phyloP scores from a whole-genome alignment of 2,329 filamentous ascomycete genomes.

The Penicillium capsulatum region DNA sequence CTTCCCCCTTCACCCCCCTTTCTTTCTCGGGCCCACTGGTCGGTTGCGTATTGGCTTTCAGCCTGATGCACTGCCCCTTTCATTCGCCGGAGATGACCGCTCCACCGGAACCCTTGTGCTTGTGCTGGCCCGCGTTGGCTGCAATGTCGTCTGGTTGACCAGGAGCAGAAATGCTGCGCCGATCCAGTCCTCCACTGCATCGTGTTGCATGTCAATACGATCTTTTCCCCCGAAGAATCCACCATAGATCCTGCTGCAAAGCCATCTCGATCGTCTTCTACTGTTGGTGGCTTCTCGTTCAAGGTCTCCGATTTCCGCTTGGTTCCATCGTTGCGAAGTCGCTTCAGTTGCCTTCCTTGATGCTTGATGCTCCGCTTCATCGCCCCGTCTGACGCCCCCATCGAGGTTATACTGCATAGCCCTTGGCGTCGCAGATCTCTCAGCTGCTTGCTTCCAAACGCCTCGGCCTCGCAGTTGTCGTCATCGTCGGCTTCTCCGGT shows the following conservation, averaged over 20 bases:
- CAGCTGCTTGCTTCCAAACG: slow-evolving; percentile 5
- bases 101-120: slow-evolving; percentile 5
- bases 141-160: slow-evolving; percentile 1
- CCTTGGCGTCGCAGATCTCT: slow-evolving; percentile 9
- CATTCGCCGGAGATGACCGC: slow-evolving; percentile 9
- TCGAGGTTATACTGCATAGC: slow-evolving; percentile 11
- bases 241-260: slow-evolving; percentile 1
- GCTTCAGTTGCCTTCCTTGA: slow-evolving; percentile 3
- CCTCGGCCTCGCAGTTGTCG: slow-evolving; percentile 6
- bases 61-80: slow-evolving; percentile 10
- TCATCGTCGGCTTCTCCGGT: slow-evolving; percentile 13
- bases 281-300: neutral
- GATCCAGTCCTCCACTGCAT: slow-evolving; percentile 4
- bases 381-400: slow-evolving; percentile 4
- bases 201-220: slow-evolving; percentile 1
- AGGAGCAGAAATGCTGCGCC: slow-evolving; percentile 3
- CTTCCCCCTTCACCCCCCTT: slow-evolving; percentile 1
- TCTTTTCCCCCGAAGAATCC: neutral
- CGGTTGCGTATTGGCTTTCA: slow-evolving; percentile 2
- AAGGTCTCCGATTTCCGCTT: neutral
- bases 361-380: slow-evolving; percentile 3
- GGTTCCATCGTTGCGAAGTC: slow-evolving; percentile 3
- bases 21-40: slow-evolving; percentile 7
- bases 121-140: slow-evolving; percentile 7
- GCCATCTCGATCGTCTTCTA: slow-evolving; percentile 7